Conservation (phyloP, 1,139 yeast species). For the Pneumocystis wakefieldiae region DNA sequence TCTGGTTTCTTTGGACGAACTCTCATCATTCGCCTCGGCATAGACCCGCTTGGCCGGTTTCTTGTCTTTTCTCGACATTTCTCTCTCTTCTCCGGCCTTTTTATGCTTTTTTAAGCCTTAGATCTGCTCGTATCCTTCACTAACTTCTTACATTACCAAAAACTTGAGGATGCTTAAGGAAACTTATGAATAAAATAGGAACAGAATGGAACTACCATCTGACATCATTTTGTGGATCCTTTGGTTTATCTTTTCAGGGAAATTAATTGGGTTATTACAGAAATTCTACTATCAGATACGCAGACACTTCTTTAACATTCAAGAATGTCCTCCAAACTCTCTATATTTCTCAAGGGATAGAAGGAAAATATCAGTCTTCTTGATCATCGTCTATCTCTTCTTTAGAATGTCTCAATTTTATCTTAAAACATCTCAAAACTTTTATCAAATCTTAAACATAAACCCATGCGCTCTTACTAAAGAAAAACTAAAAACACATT, state of each 20-base stretch:
- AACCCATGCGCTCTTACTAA: slow-evolving; percentile 10
- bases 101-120: neutral
- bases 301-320: neutral
- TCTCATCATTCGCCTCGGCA: neutral
- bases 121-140: too few species aligned
- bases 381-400: neutral
- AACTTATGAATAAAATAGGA: too few species aligned
- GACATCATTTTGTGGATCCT: neutral
- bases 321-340: neutral
- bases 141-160: too few species aligned
- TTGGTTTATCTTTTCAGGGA: neutral
- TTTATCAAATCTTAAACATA: slow-evolving; percentile 15
- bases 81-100: slow-evolving; percentile 2
- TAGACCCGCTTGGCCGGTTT: slow-evolving; percentile 1
- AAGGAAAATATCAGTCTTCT: neutral
- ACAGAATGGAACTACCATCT: too few species aligned
- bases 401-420: slow-evolving; percentile 3
- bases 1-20: neutral
- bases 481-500: slow-evolving; percentile 15
- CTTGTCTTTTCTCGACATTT: slow-evolving; percentile 5
- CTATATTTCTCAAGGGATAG: neutral
- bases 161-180: too few species aligned
- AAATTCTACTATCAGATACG: neutral
- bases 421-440: slow-evolving; percentile 4
- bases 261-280: neutral